Evolutionary conservation across 2,329 filamentous ascomycete species (phyloP).

Genomic region (Whalleya microplaca): DNA sequence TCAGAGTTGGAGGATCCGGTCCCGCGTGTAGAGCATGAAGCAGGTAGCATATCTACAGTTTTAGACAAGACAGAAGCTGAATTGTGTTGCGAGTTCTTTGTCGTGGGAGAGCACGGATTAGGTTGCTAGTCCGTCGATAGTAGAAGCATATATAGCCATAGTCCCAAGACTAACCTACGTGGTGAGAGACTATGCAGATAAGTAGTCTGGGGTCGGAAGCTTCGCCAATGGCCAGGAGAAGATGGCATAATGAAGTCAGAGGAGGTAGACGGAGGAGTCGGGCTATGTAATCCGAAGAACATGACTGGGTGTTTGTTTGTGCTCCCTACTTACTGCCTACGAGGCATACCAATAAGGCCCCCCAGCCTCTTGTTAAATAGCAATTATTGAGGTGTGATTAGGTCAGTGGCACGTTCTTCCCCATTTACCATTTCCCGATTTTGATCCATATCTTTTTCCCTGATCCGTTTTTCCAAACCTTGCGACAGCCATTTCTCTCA

Average conservation of each 20-base stretch:
- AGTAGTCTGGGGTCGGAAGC: neutral
- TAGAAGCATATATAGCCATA: slow-evolving; percentile 4
- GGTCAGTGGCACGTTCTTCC: slow-evolving; percentile 23
- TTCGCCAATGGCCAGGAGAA: neutral
- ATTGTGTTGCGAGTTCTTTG: neutral
- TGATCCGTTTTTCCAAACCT: neutral
- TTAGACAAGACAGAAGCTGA: neutral
- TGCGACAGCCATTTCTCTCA: neutral
- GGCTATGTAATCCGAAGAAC: slow-evolving; percentile 26
- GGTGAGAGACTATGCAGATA: neutral
- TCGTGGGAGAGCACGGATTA: slow-evolving; percentile 5
- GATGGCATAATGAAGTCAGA: slow-evolving; percentile 24
- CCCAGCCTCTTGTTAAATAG: slow-evolving; percentile 18
- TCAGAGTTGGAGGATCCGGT: slow-evolving; percentile 6
- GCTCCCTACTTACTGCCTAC: neutral
- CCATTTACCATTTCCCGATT: slow-evolving; percentile 13
- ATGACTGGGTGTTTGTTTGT: slow-evolving; percentile 20
- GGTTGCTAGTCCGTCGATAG: slow-evolving; percentile 8
- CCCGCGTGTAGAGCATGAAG: slow-evolving; percentile 1
- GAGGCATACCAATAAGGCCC: neutral
- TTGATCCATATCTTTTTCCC: slow-evolving; percentile 2
- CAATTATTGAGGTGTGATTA: slow-evolving; percentile 19
- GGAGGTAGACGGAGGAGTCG: slow-evolving; percentile 26
- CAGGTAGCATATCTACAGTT: neutral
- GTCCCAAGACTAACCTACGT: neutral